These are phyloP conservation scores for Podospora pseudoanserina DNA, from an alignment of 495 filamentous ascomycete species.

Conservation along the genomic window DNA sequence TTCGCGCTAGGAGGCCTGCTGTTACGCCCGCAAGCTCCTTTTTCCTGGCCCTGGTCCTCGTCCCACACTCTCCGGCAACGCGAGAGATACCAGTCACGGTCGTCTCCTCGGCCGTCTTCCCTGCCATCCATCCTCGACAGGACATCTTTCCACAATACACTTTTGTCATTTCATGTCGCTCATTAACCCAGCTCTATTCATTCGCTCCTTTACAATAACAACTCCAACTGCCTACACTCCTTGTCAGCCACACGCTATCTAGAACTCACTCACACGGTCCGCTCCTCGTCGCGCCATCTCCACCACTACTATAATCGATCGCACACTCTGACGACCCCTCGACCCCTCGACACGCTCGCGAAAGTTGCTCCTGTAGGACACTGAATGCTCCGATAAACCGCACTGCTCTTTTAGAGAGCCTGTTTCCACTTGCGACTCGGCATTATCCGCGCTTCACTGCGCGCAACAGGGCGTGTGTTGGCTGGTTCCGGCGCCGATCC, in stretches of 20 bases:
- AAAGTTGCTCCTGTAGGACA: not conserved
- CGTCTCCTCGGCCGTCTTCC: slow-evolving; percentile 8
- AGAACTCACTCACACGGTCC: slow-evolving; percentile 9
- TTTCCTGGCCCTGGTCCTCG: slow-evolving; percentile 17
- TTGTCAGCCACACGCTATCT: slow-evolving; percentile 12
- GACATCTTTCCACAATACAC: slow-evolving; percentile 19
- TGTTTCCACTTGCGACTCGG: slow-evolving; percentile 13
- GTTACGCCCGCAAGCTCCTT: slow-evolving; percentile 16
- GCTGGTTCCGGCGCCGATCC: slow-evolving; percentile 10
- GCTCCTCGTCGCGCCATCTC: slow-evolving; percentile 16
- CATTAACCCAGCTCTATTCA: slow-evolving; percentile 31
- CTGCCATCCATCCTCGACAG: slow-evolving; percentile 16
- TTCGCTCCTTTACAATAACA: slow-evolving; percentile 30
- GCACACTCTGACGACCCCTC: not conserved
- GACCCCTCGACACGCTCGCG: not conserved
- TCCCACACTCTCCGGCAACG: slow-evolving; percentile 19
- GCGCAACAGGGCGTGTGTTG: slow-evolving; percentile 13
- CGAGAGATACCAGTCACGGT: slow-evolving; percentile 14
- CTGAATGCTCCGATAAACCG: slow-evolving; percentile 39
- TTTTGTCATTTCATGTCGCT: slow-evolving; percentile 33
- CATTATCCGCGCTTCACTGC: slow-evolving; percentile 12
- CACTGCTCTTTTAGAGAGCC: slow-evolving; percentile 35
- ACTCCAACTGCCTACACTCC: slow-evolving; percentile 22
- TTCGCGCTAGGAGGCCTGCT: slow-evolving; percentile 21
- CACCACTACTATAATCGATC: not conserved